phyloP scores from a whole-genome alignment of 805 yeast genomes.

The Spathaspora gorwiae region DNA sequence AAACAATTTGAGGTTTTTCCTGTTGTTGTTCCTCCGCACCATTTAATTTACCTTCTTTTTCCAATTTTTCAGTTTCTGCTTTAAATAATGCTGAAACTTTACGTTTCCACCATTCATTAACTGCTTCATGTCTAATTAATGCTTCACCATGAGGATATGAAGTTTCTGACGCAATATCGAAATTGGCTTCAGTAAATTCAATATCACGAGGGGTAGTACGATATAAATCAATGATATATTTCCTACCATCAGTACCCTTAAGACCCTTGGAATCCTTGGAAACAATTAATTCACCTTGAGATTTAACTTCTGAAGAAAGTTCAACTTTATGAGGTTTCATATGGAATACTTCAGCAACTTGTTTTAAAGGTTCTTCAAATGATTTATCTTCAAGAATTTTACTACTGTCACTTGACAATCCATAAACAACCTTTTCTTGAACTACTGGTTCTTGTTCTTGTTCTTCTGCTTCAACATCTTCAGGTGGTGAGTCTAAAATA shows the following conservation, averaged over 20 bases:
- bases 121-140: conserved; percentile 79
- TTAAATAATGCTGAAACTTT: conserved; percentile 53
- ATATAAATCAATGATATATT: conserved; percentile 78
- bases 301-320: conserved; percentile 38
- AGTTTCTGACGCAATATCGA: conserved; percentile 26
- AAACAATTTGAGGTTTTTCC: conserved; percentile 46
- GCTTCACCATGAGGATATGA: conserved; percentile 79
- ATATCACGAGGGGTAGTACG: conserved; percentile 83
- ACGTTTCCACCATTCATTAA: conserved; percentile 83
- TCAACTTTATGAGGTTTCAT: conserved; percentile 63
- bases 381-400: conserved; percentile 46
- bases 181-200: conserved; percentile 61
- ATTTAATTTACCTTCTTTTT: conserved; percentile 27
- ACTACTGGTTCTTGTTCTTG: conserved; percentile 33
- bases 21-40: conserved; percentile 21
- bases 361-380: conserved; percentile 53
- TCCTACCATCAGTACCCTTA: conserved; percentile 77
- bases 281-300: conserved; percentile 49
- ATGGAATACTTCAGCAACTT: conserved; percentile 72
- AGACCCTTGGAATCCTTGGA: conserved; percentile 84
- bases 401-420: conserved; percentile 59
- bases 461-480: conserved; percentile 27
- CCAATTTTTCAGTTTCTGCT: conserved; percentile 46
- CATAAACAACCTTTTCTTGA: conserved; percentile 61
- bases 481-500: conserved; percentile 43